phyloP scores from a whole-genome alignment of 2,329 filamentous ascomycete species.

The Microcyclosporella mali region DNA sequence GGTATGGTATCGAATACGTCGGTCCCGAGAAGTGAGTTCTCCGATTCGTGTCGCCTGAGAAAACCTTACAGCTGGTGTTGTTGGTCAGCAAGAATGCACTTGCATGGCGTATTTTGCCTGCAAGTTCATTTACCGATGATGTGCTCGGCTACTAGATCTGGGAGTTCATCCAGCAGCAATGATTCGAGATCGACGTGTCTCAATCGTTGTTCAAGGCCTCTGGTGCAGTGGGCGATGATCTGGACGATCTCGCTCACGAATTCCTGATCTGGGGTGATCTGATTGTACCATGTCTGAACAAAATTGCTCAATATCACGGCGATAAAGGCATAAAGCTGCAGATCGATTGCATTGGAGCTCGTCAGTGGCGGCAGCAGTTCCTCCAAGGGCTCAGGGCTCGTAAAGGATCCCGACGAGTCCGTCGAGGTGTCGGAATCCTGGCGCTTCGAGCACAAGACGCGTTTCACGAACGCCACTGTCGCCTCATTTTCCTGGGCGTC shows the following conservation, averaged over 20 bases:
- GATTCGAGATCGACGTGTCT: slow-evolving; percentile 76
- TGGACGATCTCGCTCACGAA: slow-evolving; percentile 85
- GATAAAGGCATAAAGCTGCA: slow-evolving; percentile 87
- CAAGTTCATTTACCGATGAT: slow-evolving; percentile 55
- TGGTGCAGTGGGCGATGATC: slow-evolving; percentile 85
- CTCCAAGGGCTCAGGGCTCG: slow-evolving; percentile 58
- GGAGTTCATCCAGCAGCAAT: slow-evolving; percentile 79
- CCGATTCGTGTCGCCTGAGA: slow-evolving; percentile 7
- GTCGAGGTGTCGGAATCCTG: slow-evolving; percentile 10
- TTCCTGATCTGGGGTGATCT: slow-evolving; percentile 81
- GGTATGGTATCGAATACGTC: slow-evolving; percentile 59
- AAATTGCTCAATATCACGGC: slow-evolving; percentile 86
- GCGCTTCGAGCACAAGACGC: slow-evolving; percentile 13
- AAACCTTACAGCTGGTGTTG: slow-evolving; percentile 19
- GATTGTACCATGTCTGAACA: slow-evolving; percentile 86
- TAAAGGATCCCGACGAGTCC: slow-evolving; percentile 4
- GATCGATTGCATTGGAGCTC: slow-evolving; percentile 86
- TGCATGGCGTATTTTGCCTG: not conserved
- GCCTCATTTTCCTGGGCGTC: slow-evolving; percentile 56
- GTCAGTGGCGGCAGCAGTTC: slow-evolving; percentile 84
- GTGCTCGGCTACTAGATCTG: slow-evolving; percentile 73
- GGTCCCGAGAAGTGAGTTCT: slow-evolving; percentile 6
- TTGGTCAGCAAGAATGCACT: not conserved
- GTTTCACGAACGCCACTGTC: slow-evolving; percentile 63
- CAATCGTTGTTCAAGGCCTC: slow-evolving; percentile 78